Base-by-base conservation (phyloP, 305 asterid genomes). In the Fraxinus ornus region DNA sequence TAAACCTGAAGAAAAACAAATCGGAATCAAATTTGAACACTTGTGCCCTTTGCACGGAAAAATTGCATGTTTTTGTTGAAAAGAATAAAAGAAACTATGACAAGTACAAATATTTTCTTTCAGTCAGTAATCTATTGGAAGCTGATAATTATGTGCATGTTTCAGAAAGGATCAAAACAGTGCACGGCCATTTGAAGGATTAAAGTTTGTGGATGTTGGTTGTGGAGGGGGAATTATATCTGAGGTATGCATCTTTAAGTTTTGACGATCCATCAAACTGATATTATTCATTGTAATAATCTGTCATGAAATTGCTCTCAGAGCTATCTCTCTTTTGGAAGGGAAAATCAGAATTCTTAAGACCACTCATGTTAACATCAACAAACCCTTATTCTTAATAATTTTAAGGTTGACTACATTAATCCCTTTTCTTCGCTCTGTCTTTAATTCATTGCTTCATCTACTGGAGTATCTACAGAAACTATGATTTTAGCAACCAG, bases 181-280 rank as follows among this genome's bases (percentile, higher is more conserved):
- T 86, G 76, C 93, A 6, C 90, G 90, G 88, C 98, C 99, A 68
- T 93, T 96, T 85, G 90, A 93, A 91, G 99, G 99, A 79, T 87
- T 94, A 83, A 90, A 87, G 55, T 91, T 96, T 81, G 87, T 91
- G 72, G 98, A 96, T 77, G 95, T 94, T 90, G 98, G 98, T 77
- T 94, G 98, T 86, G 98, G 98, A 83, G 99, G 99, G 44, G 99
- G 98, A 35, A 93, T 96, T 83, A 88, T 96, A 80, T 92, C 98
- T 7, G 98, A 96, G 98, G 99, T 96, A 79, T 85, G 83, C 80
- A 55, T 83, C 77, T 78, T 75, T 80, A 32, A 71, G 39, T 30
- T 75, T 76, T 74, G 72, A 36, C 62, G 57, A 60, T 70, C 57
- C 57, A 82, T 75, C 78, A 76, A 76, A 66, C 52, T 87, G 79